These are phyloP conservation scores for Gastrolobium bilobum DNA, from an alignment of 306 rosid species.

Conservation along the genomic window DNA sequence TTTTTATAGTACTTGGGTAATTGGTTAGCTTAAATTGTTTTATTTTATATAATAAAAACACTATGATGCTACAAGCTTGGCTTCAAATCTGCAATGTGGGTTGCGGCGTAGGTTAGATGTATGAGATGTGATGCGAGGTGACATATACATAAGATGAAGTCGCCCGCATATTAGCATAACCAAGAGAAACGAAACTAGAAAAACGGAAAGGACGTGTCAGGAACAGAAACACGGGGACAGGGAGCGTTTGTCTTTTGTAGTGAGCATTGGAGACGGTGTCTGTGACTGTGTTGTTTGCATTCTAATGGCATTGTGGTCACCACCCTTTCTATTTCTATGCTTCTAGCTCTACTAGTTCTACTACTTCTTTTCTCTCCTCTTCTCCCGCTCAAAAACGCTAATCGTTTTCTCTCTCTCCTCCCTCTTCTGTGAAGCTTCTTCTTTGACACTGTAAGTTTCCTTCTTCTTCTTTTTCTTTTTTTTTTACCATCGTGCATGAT, in stretches of 20 bases:
- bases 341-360: neutral
- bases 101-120: no score
- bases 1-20: no score
- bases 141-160: neutral
- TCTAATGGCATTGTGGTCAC: conserved; percentile 11
- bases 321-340: neutral
- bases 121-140: no score
- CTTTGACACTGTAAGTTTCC: neutral
- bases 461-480: conserved; percentile 10
- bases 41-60: no score
- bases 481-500: neutral
- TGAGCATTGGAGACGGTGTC: conserved; percentile 30
- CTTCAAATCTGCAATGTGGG: no score
- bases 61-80: no score
- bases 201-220: conserved; percentile 34
- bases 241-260: neutral
- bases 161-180: neutral
- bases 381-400: neutral
- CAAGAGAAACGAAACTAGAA: neutral
- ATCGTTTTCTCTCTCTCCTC: neutral
- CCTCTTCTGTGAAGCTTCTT: neutral
- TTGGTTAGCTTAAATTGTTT: no score
- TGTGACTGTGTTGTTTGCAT: neutral
- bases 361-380: neutral
- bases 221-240: neutral